Evolutionary conservation across 2,329 filamentous ascomycete species (phyloP).

Genomic region (Alternaria hordeiaustralica): DNA sequence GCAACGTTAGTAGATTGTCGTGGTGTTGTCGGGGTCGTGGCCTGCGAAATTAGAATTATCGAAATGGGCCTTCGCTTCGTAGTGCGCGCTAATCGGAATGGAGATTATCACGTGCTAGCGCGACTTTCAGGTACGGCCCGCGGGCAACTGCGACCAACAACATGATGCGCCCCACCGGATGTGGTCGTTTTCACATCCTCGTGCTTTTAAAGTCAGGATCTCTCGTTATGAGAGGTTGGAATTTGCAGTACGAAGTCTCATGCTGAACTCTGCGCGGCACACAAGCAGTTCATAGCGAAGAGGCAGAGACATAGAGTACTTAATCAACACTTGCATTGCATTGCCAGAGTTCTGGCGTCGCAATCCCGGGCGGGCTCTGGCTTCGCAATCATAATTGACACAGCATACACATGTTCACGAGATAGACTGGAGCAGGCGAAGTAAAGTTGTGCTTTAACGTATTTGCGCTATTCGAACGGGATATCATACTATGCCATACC

Average conservation of each 20-base stretch:
- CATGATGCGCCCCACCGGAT: background rate
- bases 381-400: background rate
- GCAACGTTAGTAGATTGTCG: constrained; percentile 48
- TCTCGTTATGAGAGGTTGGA: background rate
- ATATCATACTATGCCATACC: background rate
- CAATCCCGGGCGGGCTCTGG: too few species aligned
- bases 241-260: background rate
- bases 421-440: background rate
- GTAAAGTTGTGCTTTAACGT: background rate
- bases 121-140: background rate
- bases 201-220: background rate
- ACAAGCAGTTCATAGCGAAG: background rate
- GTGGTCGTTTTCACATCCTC: background rate
- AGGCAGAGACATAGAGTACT: background rate
- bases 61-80: constrained; percentile 7
- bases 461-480: constrained; percentile 1
- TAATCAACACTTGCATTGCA: background rate
- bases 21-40: constrained; percentile 18
- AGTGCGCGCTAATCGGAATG: constrained; percentile 13
- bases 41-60: constrained; percentile 19
- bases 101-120: constrained; percentile 17
- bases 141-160: background rate
- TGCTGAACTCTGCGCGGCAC: background rate
- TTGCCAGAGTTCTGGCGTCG: background rate
- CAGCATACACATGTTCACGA: background rate